Evolutionary conservation across 164 flowering plant species (phyloP), one percentile per base, ranked within the genome.

Genomic region (Hamamelis virginiana): DNA sequence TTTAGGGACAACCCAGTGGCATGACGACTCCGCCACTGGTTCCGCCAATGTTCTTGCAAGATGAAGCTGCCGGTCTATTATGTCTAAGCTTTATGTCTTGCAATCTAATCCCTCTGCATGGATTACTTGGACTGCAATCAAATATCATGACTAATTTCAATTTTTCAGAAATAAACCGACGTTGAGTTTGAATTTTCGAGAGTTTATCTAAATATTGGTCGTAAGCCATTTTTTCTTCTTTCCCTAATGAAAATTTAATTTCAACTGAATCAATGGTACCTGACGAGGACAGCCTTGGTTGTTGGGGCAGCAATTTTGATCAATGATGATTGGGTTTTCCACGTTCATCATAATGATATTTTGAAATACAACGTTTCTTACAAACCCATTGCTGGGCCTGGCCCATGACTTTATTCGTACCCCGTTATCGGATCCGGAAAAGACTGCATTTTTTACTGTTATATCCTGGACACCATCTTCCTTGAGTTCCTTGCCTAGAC

Each of bases 381-480:
- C 80, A 33, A 68, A 77, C 6, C 76, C 16, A 9, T 5, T 74
- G 72, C 70, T 71, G 16, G 77, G 77, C 33, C 75, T 59, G 25
- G 77, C 81, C 81, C 81, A 78, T 59, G 78, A 52, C 59, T 78
- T 78, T 14, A 74, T 74, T 23, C 81, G 50, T 11, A 78, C 55
- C 27, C 81, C 81, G 46, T 78, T 78, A 10, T 78, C 64, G 1
- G 81, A 57, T 21, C 80, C 77, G 16, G 23, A 61, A 59, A 77
- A 77, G 2, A 55, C 59, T 15, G 74, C 55, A n/a, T 65, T 57
- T 16, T 15, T 61, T 12, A 77, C 26, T 12, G 80, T 77, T 46
- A 77, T 65, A 47, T 77, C 74, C 21, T 67, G 59, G 1, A 77
- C 80, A 13, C 80, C 80, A 12, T 45, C 69, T 69, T 77, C 80